Base-by-base conservation (phyloP, 306 rosid species). In the Quercus ilex region DNA sequence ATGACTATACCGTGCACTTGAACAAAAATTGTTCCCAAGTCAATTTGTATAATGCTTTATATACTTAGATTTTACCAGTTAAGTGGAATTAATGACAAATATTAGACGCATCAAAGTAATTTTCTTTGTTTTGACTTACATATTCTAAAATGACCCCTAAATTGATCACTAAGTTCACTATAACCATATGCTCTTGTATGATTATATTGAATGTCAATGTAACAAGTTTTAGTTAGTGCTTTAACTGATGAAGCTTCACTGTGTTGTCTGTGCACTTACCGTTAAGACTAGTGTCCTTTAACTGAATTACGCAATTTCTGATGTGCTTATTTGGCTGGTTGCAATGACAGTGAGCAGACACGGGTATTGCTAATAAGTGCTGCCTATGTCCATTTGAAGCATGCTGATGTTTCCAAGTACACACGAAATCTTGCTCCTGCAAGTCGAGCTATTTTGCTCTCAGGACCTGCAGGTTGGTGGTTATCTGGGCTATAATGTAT, bases 371-470 rank as follows among this genome's bases (percentile, higher is more conserved):
- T 96, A 59, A 96, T 98, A 77, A 96, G 99, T 86, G 98, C 92
- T 69, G 99, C 99, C 17, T 96, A 93, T 80, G 97, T 96, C 33
- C 98, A 96, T 85, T 86, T 96, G 68, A 96, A 90, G 86, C 89
- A 92, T 67, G 90, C 92, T 19, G 99, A 96, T 64, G 93, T 91
- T 84, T 96, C 91, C 0, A 96, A 89, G 81, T 81, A 88, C 77
- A 91, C 98, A 0, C 93, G 99, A 13, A 96, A 96, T 77, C 98
- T 96, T 57, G 86, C 97, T 77, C 99, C 99, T n/a, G 98, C 97
- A 18, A 96, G 98, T 78, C 86, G 94, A 52, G 92, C 98, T 43
- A 93, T 96, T 85, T 79, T 96, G 84, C 98, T 93, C 43, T 96
- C 99, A 2, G 99, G 99, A 23, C 98, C 98, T 55, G 90, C 98